Conservation (phyloP, 768 basidiomycete species). For the Agaricus bisporus region DNA sequence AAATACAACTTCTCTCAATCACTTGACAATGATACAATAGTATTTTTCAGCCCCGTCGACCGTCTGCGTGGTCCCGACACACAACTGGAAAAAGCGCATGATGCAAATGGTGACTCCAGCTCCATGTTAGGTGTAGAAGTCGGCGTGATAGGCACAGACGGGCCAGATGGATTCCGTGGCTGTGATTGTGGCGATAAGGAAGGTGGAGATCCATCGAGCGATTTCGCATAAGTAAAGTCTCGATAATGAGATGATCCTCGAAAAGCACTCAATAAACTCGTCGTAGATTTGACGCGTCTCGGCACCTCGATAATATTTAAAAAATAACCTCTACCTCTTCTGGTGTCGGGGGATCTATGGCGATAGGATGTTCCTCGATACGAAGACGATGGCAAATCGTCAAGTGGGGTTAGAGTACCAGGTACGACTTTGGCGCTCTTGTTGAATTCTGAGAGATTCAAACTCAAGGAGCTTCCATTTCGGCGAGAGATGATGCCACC, state of each 20-base stretch:
- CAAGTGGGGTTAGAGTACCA: not conserved
- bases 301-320: not conserved
- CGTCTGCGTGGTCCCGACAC: not conserved
- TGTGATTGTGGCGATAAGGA: conserved; percentile 7
- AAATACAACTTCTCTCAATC: no score
- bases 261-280: not conserved
- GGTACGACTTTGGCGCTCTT: not conserved
- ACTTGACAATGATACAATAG: not conserved
- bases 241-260: not conserved
- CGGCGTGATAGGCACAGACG: not conserved
- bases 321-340: not conserved
- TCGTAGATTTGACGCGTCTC: conserved; percentile 4
- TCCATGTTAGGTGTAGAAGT: not conserved
- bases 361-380: not conserved
- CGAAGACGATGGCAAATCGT: not conserved
- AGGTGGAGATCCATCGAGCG: not conserved
- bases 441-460: not conserved
- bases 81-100: not conserved
- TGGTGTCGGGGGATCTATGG: not conserved
- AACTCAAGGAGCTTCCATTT: not conserved
- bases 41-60: not conserved
- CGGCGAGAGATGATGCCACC: not conserved
- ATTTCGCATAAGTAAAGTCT: not conserved
- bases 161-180: conserved; percentile 9
- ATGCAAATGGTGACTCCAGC: not conserved